A percentile compares a stretch with the other conserved stretches of the same genome.
Conservation (phyloP, 805 yeast genomes). For the Starmerella floricola region DNA sequence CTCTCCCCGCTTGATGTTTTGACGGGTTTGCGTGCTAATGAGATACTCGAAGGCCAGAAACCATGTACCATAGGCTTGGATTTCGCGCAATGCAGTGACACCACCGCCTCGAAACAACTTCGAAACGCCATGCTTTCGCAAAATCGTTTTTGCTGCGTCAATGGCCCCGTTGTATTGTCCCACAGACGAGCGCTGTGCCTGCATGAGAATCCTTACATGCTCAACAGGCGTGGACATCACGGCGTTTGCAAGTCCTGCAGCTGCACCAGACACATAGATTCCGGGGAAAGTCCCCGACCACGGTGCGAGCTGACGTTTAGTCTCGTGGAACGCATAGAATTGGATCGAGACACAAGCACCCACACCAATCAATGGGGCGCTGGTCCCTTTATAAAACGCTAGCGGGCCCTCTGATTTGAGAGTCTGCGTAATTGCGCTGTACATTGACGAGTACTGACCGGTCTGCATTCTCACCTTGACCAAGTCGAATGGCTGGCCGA, state of each 20-base stretch:
- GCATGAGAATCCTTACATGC: conserved; percentile 51
- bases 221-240: conserved; percentile 56
- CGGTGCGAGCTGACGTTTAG: conserved; percentile 43
- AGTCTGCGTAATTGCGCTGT: conserved; percentile 41
- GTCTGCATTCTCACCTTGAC: conserved; percentile 61
- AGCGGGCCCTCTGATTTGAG: conserved; percentile 46
- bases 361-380: conserved; percentile 59
- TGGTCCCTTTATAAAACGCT: conserved; percentile 56
- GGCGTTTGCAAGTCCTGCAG: conserved; percentile 54
- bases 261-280: conserved; percentile 50
- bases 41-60: conserved; percentile 51
- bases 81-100: conserved; percentile 46
- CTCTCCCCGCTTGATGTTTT: conserved; percentile 32
- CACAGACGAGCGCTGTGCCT: conserved; percentile 33
- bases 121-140: conserved; percentile 32
- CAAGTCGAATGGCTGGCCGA: conserved; percentile 60
- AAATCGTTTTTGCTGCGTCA: conserved; percentile 37
- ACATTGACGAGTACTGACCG: conserved; percentile 47
- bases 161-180: conserved; percentile 34
- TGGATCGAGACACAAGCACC: conserved; percentile 59
- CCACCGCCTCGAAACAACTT: conserved; percentile 47
- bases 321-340: conserved; percentile 60
- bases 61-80: conserved; percentile 71
- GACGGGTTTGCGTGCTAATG: conserved; percentile 27
- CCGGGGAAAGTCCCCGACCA: conserved; percentile 36